These are phyloP conservation scores for Penicillium simplicissimum DNA, from an alignment of 495 filamentous ascomycete genomes.

Conservation along the genomic window DNA sequence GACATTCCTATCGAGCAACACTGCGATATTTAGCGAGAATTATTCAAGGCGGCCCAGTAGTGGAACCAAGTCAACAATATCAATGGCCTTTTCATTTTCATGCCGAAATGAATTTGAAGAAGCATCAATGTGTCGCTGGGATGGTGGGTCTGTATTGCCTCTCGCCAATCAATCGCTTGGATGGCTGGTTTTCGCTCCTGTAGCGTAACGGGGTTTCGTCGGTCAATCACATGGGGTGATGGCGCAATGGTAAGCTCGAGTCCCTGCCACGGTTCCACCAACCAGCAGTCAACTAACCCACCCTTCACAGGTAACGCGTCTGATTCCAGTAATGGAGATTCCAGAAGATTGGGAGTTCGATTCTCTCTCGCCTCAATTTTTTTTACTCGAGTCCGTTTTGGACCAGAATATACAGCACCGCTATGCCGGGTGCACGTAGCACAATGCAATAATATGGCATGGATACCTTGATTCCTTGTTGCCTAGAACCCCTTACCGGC, in stretches of 20 bases:
- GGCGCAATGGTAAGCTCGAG: not conserved
- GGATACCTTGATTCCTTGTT: no score
- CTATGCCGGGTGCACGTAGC: no score
- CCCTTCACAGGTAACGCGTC: not conserved
- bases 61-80: no score
- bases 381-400: not conserved
- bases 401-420: not conserved
- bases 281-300: not conserved
- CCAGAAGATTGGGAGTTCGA: conserved; percentile 5
- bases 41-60: no score
- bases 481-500: no score
- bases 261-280: not conserved
- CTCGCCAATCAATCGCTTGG: not conserved
- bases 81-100: no score
- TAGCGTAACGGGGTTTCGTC: not conserved
- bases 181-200: not conserved
- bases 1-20: no score
- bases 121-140: no score
- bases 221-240: not conserved
- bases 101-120: no score
- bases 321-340: conserved; percentile 1
- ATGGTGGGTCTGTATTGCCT: no score
- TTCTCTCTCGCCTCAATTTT: not conserved
- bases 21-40: no score
- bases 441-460: not conserved